phyloP scores from a whole-genome alignment of 2,329 filamentous ascomycete genomes.

The Paecilomyces fulvus region DNA sequence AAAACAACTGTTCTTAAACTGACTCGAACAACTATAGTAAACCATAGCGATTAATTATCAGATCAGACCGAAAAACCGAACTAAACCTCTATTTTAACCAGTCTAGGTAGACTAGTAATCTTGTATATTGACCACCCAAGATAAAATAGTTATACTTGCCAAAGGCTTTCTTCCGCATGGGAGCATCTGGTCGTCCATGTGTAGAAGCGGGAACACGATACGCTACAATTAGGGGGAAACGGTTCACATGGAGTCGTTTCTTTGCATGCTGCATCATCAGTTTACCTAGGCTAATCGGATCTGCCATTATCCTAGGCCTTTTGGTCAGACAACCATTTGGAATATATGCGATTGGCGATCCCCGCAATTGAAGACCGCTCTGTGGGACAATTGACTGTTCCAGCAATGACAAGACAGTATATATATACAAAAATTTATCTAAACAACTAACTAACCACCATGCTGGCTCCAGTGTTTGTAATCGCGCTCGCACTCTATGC shows the following conservation, averaged over 20 bases:
- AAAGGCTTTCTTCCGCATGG: no score
- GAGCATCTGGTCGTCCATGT: background rate
- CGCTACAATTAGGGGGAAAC: background rate
- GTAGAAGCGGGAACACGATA: background rate
- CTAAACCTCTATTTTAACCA: no score
- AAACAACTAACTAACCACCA: background rate
- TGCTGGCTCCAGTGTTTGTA: conserved; percentile 11
- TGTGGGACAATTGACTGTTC: background rate
- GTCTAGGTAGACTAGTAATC: no score
- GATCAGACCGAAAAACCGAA: no score
- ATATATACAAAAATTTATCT: background rate
- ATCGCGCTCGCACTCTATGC: conserved; percentile 13
- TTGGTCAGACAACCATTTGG: background rate
- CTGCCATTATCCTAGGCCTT: background rate
- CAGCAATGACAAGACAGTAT: background rate
- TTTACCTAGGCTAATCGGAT: background rate
- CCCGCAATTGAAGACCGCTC: background rate
- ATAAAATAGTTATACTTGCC: no score
- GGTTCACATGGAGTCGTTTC: background rate
- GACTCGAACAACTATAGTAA: no score
- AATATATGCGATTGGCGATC: background rate
- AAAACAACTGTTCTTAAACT: no score
- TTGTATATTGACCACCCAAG: no score
- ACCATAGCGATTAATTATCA: no score
- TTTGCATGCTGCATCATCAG: background rate